Evolutionary conservation across 164 flowering plant species (phyloP), one percentile per base, ranked within the genome.

Genomic region (Euptelea pleiosperma): DNA sequence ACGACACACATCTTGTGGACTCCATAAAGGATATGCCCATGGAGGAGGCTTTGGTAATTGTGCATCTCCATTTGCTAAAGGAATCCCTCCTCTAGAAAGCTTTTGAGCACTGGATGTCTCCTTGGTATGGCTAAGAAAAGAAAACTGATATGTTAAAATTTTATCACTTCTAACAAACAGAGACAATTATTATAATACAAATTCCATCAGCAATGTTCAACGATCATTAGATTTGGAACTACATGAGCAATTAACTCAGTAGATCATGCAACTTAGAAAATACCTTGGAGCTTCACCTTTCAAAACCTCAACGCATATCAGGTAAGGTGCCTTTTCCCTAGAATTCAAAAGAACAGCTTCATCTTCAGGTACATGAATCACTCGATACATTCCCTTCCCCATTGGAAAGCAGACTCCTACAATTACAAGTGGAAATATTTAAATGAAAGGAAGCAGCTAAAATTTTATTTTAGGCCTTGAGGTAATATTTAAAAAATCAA

Each of bases 301-400:
- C 80, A 94, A 64, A 55, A 94, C 99, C 75, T 94, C 99, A 33
- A 86, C 82, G 34, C 95, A 94, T 55, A 94, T 89, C 58, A 94
- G 58, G 67, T 86, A 94, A 50, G 99, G 99, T 56, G 99, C 99
- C 68, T 94, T 94, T 72, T 94, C 99, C 70, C 99, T 83, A 37
- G 99, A 94, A 75, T 94, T 91, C 76, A 94, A 64, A 63, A 94
- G 97, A 67, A 88, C 84, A 33, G 95, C 93, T 78, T 93, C 99
- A 76, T 88, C 97, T 75, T 83, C 96, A 45, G 97, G 97, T 70
- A 94, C 91, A 62, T 91, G 85, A 62, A 94, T 77, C 55, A 94
- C 97, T 47, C 96, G 91, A 66, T 86, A 85, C 85, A 86, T 70
- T 52, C 95, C 96, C 74, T 78, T 88, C 57, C 99, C 99, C 91